Conservation (phyloP, 371 early-diverging fungal genomes). For the Paraphysoderma sedebokerense region DNA sequence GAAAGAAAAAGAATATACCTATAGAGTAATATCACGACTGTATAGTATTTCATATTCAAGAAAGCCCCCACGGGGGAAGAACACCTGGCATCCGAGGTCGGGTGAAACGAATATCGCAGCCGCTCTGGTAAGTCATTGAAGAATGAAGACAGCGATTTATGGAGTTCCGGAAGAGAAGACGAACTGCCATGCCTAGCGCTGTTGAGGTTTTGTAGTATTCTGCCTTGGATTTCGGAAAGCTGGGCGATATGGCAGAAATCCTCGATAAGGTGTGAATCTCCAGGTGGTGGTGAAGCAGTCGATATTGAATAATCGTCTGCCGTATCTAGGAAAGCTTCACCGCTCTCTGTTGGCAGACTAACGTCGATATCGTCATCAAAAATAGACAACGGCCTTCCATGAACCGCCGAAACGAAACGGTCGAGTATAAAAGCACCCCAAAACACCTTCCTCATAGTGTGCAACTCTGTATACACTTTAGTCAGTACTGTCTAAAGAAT, state of each 20-base stretch:
- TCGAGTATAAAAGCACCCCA: not conserved
- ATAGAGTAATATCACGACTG: not conserved
- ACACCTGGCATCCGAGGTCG: not conserved
- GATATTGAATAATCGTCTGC: no score
- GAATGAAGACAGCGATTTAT: not conserved
- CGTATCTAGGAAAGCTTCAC: not conserved
- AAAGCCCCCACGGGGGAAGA: not conserved
- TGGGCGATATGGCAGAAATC: not conserved
- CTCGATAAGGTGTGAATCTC: not conserved
- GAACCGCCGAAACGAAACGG: not conserved
- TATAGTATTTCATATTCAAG: not conserved
- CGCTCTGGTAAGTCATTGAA: not conserved
- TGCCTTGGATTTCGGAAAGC: not conserved
- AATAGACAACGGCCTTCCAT: not conserved
- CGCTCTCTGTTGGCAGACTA: not conserved
- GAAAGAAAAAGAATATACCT: not conserved
- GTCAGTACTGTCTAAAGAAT: not conserved
- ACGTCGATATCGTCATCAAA: not conserved
- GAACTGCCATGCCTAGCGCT: not conserved
- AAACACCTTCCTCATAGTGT: not conserved
- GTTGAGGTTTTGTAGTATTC: not conserved
- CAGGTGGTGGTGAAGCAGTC: no score
- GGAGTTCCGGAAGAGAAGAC: not conserved
- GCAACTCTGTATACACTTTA: not conserved
- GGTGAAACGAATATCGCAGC: not conserved